Evolutionary conservation across 1,139 yeast species (phyloP).

Genomic region (Candida tunisiensis): DNA sequence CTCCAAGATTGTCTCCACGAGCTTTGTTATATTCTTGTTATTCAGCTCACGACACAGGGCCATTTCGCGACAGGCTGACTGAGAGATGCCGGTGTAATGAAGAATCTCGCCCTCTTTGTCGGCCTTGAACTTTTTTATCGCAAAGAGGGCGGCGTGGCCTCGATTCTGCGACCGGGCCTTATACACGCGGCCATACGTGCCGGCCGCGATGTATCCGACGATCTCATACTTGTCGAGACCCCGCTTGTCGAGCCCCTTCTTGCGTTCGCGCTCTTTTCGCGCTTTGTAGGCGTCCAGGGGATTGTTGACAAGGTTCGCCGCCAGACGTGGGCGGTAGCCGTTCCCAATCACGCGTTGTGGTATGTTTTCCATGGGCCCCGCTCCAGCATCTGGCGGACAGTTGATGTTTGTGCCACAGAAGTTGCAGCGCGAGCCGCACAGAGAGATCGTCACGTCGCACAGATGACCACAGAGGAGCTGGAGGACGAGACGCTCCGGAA

Average conservation of each 20-base stretch:
- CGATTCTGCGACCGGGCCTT: slow-evolving; percentile 47
- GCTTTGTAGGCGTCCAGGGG: slow-evolving; percentile 20
- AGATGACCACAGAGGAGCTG: too few relatives aligned
- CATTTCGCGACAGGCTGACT: slow-evolving; percentile 93
- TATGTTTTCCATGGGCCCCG: too few relatives aligned
- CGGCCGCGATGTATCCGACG: slow-evolving; percentile 94
- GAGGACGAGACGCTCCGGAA: too few relatives aligned
- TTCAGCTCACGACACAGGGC: slow-evolving; percentile 78
- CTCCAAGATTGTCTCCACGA: slow-evolving; percentile 77
- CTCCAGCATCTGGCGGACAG: too few relatives aligned
- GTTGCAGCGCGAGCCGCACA: too few relatives aligned
- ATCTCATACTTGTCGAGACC: slow-evolving; percentile 75
- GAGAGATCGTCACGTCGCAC: too few relatives aligned
- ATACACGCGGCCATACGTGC: slow-evolving; percentile 92
- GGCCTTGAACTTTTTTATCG: slow-evolving; percentile 92
- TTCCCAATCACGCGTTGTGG: too few relatives aligned
- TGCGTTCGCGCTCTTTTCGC: slow-evolving; percentile 53
- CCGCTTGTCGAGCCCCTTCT: slow-evolving; percentile 59
- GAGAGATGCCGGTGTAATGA: slow-evolving; percentile 91
- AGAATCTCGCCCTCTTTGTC: slow-evolving; percentile 84
- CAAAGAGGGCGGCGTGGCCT: slow-evolving; percentile 21
- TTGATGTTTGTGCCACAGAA: too few relatives aligned
- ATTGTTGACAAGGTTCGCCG: slow-evolving; percentile 12
- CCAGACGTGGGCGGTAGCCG: too few relatives aligned
- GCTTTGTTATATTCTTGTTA: slow-evolving; percentile 62